Percentiles rank a stretch among this genome's conserved stretches.
phyloP scores from a whole-genome alignment of 1,139 yeast species.

The Suhomyces coccinellae region DNA sequence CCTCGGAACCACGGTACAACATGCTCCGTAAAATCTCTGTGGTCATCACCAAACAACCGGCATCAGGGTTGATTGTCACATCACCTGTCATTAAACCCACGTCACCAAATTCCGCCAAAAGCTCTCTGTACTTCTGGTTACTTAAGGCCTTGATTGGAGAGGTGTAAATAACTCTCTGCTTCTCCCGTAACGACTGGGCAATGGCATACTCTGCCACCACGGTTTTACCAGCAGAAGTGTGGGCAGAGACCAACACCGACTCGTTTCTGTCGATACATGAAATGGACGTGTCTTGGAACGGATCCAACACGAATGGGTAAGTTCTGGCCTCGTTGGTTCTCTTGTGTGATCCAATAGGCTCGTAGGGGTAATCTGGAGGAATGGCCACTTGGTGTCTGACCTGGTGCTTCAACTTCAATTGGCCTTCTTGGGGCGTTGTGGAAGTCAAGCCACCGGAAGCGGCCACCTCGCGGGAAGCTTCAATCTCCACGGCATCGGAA shows the following conservation, averaged over 20 bases:
- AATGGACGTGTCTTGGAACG: constrained; percentile 94
- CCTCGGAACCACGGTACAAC: constrained; percentile 92
- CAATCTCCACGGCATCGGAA: constrained; percentile 87
- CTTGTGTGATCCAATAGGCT: constrained; percentile 85
- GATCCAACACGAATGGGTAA: constrained; percentile 90
- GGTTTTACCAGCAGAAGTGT: constrained; percentile 98
- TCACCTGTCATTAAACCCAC: constrained; percentile 98
- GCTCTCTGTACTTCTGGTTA: constrained; percentile 93
- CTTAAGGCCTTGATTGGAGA: constrained; percentile 97
- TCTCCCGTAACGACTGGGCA: constrained; percentile 87
- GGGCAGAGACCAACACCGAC: constrained; percentile 97
- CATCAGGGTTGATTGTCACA: constrained; percentile 95
- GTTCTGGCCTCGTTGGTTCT: constrained; percentile 73
- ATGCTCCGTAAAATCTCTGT: constrained; percentile 92
- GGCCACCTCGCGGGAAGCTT: constrained; percentile 83
- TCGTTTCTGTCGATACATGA: constrained; percentile 93
- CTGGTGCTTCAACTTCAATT: constrained; percentile 80
- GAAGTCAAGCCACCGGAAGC: constrained; percentile 70
- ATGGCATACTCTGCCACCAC: constrained; percentile 99
- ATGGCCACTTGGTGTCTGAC: constrained; percentile 97
- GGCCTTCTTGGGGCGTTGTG: constrained; percentile 37
- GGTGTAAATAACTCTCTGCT: constrained; percentile 93
- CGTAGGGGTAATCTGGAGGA: constrained; percentile 86
- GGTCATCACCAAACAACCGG: constrained; percentile 96
- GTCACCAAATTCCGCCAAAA: constrained; percentile 88